phyloP scores from a whole-genome alignment of 345 rosid species.

The Cardamine chenopodiifolia region DNA sequence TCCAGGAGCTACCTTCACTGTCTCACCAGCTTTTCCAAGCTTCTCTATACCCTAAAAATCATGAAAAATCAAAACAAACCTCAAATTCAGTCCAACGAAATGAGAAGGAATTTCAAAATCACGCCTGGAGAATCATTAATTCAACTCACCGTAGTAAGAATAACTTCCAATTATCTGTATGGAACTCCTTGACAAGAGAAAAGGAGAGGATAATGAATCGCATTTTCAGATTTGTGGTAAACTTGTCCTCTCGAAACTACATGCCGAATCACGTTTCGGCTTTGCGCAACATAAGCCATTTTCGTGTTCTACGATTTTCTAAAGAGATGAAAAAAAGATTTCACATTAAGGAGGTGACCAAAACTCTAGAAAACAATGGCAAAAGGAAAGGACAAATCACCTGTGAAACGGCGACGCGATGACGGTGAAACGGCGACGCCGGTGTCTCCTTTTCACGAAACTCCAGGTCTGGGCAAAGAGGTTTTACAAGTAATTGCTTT shows the following conservation, averaged over 20 bases:
- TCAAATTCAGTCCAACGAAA: slow-evolving; percentile 8
- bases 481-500: not conserved
- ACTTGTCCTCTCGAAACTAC: slow-evolving; percentile 32
- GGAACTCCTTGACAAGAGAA: slow-evolving; percentile 84
- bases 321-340: slow-evolving; percentile 12
- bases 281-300: slow-evolving; percentile 39
- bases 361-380: not conserved
- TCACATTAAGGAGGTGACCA: not conserved
- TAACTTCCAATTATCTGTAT: slow-evolving; percentile 78
- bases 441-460: not conserved
- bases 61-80: slow-evolving; percentile 10
- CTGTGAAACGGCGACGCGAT: not conserved
- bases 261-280: slow-evolving; percentile 41
- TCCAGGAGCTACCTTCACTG: slow-evolving; percentile 95
- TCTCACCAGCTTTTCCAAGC: slow-evolving; percentile 93
- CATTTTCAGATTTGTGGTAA: slow-evolving; percentile 43
- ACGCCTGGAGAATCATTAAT: not conserved
- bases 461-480: not conserved
- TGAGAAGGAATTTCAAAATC: not conserved
- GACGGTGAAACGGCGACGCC: not conserved
- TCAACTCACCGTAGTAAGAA: slow-evolving; percentile 75
- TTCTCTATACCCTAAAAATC: slow-evolving; percentile 68
- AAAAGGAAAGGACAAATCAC: not conserved
- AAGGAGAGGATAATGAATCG: slow-evolving; percentile 62
- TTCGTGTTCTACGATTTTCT: not conserved